These are phyloP conservation scores for Candida sp. DNA, from an alignment of 1,139 yeast genomes.

Conservation along the genomic window DNA sequence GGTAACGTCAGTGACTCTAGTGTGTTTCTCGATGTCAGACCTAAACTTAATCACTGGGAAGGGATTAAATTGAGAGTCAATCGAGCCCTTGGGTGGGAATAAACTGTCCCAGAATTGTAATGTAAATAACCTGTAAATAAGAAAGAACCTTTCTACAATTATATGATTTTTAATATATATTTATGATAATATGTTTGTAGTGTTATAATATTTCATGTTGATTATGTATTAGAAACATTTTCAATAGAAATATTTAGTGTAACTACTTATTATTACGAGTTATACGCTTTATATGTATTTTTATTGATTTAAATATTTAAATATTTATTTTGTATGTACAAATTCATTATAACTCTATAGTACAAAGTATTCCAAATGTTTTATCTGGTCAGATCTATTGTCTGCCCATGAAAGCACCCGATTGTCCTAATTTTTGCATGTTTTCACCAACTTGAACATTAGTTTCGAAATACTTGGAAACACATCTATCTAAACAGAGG, in stretches of 20 bases:
- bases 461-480: slow-evolving; percentile 93
- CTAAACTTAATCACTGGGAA: slow-evolving; percentile 77
- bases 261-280: too few relatives aligned
- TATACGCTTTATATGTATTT: too few relatives aligned
- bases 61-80: slow-evolving; percentile 69
- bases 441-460: slow-evolving; percentile 95
- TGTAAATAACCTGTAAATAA: too few relatives aligned
- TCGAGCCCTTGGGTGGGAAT: slow-evolving; percentile 49
- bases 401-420: slow-evolving; percentile 51
- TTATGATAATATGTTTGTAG: too few relatives aligned
- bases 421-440: slow-evolving; percentile 73
- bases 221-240: too few relatives aligned
- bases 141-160: too few relatives aligned
- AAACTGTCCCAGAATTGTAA: too few relatives aligned
- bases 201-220: too few relatives aligned
- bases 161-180: too few relatives aligned
- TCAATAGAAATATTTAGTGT: too few relatives aligned
- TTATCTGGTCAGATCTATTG: slow-evolving; percentile 13
- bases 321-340: background rate
- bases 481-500: slow-evolving; percentile 95
- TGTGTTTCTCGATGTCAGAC: slow-evolving; percentile 80
- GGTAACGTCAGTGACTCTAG: slow-evolving; percentile 57
- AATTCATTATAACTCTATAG: background rate
- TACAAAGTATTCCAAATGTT: background rate
- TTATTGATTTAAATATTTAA: too few relatives aligned